Evolutionary conservation across 257 asterid genomes (phyloP), one percentile per base, ranked within the genome.

Genomic region (Henckelia pumila): DNA sequence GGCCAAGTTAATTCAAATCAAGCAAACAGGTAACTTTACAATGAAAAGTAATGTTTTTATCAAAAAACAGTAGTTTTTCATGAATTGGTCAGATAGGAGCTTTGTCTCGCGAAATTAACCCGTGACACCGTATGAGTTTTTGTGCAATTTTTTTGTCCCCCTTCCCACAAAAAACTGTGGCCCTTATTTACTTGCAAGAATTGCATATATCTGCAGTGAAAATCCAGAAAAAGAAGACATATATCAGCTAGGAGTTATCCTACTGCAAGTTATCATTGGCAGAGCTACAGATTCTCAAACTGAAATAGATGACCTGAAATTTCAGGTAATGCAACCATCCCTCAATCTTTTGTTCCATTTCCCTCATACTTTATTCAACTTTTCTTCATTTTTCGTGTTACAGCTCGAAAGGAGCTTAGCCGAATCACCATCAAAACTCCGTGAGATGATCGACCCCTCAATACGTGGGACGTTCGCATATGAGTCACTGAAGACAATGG

Each of bases 401-500:
- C 89, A 93, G 99, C 68, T 87, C 14, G 96, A 94, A 69, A 84
- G 82, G 78, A 72, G 86, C 84, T 77, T 91, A 73, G 88, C 96
- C 73, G 97, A 85, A 71, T 86, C 99, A 29, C 82, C 96, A 75
- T 71, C 93, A 8, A 85, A 83, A 49, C 84, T 94, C 16, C 71
- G 86, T 23, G 96, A 86, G 16, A 28, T 87, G 63, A 83, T 88
- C 26, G 99, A 94, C 59, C 95, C 95, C 6, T 81, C 95, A 2
- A 88, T 94, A 67, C 79, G 95, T 11, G 97, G 98, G 32, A 84
- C 96, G n/a, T 94, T 81, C 47, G 99, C 96, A 0, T 81, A 85
- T 6, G 99, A 94, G 24, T 94, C 99, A 0, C 77, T 94, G 68
- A 94, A 94, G 66, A 91, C 98, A 0, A 78, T 81, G 0, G 92